These are phyloP conservation scores for Babesia bigemina DNA, from an alignment of 169 alveolate species.

Conservation along the genomic window DNA sequence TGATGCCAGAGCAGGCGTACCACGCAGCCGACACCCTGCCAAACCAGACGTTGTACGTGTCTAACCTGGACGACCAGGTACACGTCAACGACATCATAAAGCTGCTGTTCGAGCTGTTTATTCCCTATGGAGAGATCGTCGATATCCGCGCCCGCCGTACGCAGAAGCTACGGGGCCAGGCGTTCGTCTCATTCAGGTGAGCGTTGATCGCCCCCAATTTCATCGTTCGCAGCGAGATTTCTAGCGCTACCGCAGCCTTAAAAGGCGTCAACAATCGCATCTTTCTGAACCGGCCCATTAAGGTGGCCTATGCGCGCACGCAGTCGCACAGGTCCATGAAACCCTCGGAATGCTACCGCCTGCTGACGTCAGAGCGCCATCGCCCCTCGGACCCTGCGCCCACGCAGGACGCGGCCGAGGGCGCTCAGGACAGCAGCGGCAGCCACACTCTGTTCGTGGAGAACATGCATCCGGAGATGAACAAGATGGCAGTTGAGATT, in stretches of 20 bases:
- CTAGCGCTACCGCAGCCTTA: conserved; percentile 82
- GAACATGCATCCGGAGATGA: conserved; percentile 80
- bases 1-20: conserved; percentile 29
- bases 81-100: conserved; percentile 73
- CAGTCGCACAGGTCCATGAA: conserved; percentile 69
- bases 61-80: conserved; percentile 79
- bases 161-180: conserved; percentile 80
- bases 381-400: neutral
- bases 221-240: conserved; percentile 64
- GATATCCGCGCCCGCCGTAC: conserved; percentile 77
- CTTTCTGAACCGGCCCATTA: conserved; percentile 74
- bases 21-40: conserved; percentile 77
- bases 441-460: conserved; percentile 80
- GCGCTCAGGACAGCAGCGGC: conserved; percentile 9
- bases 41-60: conserved; percentile 81
- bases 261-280: conserved; percentile 78
- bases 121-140: conserved; percentile 79
- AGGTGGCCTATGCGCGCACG: conserved; percentile 80
- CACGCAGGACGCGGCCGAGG: conserved; percentile 11
- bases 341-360: conserved; percentile 71
- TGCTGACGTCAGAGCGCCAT: conserved; percentile 34
- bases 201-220: neutral
- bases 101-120: conserved; percentile 79
- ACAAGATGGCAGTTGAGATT: conserved; percentile 76
- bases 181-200: conserved; percentile 81